Base-by-base conservation (phyloP, 495 filamentous ascomycete species). In the Parathielavia hyrcaniae region DNA sequence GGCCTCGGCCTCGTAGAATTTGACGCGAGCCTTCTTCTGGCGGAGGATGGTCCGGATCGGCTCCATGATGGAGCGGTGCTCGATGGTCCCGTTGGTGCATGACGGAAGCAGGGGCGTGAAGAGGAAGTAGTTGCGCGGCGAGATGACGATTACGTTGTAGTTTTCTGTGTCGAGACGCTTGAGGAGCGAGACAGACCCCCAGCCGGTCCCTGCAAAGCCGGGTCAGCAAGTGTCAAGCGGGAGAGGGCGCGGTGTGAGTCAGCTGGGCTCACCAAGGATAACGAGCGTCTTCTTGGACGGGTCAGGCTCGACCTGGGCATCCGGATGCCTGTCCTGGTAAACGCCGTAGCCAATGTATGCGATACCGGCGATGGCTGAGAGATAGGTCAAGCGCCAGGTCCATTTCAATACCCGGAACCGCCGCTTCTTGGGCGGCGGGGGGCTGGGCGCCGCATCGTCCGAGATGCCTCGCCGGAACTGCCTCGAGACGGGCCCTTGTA, bases 1-100 rank as follows among this genome's bases (percentile, higher is more conserved):
- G 26, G 91, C 91, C 66, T 97, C 92, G 64, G 95, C 93, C 81
- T 99, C 95, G 82, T 95, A 97, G 80, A 87, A 99, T 71, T 91
- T 89, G 67, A 95, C 93, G 49, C 83, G 79, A 49, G 87, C 87
- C 72, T 89, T 87, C 81, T 97, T 97, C 73, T 91, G 87, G 62
- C 91, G 86, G 36, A 95, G 78, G 70, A 99, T 93, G 71, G 92
- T 93, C 60, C 93, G 87, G 60, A 99, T 83, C 30, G 93, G 93
- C 79, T 99, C 93, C 91, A 99, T 97, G 73, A 99, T 97, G 61
- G 90, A 96, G 68, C 95, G 89, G 78, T 97, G 95, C 78, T 99
- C 95, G 68, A 99, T 92, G 63, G 88, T 86, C 71, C 95, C 93
- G 51, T 90, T 96, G 23, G 93, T 97, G 75, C 95, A 97, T 69